These are phyloP conservation scores for Clonostachys chloroleuca DNA, from an alignment of 2,329 filamentous ascomycete genomes.

Conservation along the genomic window DNA sequence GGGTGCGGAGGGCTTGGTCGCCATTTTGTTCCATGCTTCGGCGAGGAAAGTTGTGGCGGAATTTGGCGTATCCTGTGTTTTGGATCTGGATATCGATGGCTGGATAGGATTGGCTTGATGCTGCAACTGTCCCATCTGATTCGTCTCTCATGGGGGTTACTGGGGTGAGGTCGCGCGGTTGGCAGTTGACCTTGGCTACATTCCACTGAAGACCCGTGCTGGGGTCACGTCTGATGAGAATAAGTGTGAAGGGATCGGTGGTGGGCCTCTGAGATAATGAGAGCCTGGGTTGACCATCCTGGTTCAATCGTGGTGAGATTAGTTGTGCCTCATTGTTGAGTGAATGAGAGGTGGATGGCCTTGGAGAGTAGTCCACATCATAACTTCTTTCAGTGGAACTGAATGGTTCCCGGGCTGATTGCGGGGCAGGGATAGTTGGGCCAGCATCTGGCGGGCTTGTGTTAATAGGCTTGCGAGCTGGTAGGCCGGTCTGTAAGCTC, in stretches of 20 bases:
- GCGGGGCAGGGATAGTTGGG: too few relatives aligned
- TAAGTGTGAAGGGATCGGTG: conserved; percentile 41
- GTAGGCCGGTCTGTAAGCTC: neutral
- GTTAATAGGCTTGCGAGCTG: conserved; percentile 1
- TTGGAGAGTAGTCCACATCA: too few relatives aligned
- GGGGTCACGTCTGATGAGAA: conserved; percentile 71
- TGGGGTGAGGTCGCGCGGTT: conserved; percentile 31
- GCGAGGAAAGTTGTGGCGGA: conserved; percentile 41
- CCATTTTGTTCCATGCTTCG: conserved; percentile 22
- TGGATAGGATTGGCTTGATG: conserved; percentile 13
- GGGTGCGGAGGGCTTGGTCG: neutral
- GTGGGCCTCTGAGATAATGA: too few relatives aligned
- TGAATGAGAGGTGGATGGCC: too few relatives aligned
- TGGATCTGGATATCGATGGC: conserved; percentile 49
- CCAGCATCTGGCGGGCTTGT: neutral
- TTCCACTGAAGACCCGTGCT: conserved; percentile 70
- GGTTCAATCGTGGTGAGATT: too few relatives aligned
- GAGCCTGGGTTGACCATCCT: too few relatives aligned
- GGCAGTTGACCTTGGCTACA: conserved; percentile 59
- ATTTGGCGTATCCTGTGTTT: conserved; percentile 53
- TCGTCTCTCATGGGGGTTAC: neutral
- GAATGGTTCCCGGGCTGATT: too few relatives aligned
- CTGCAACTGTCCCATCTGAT: neutral
- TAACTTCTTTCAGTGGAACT: too few relatives aligned
- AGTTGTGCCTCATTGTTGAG: too few relatives aligned